Evolutionary conservation across 176 grass and related monocot genomes (phyloP), one percentile per base, ranked within the genome.

Genomic region (Oryza coarctata): DNA sequence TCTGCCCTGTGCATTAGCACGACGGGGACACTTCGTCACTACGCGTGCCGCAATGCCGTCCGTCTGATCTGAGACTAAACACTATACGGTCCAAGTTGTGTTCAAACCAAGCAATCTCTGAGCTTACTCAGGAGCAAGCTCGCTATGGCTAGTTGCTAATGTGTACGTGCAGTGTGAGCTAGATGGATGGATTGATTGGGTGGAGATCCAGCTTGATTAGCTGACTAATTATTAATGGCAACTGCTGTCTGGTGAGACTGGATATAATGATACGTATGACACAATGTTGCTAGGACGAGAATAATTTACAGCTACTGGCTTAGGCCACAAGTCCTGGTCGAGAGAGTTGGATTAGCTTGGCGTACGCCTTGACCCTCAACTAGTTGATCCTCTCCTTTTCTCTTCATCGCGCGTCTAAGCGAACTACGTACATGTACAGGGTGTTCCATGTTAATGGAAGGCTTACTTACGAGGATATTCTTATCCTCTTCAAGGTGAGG

Each of bases 321-420:
- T 25, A 0, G 29, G 3, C 58, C 7, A 33, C 20, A 74, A 61
- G 75, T 84, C 81, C 52, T 23, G 18, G 52, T 22, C 22, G 79
- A 34, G 32, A 13, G 26, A 57, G 57, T 34, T 5, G 43, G 17
- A 12, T 39, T 68, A 14, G 30, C 61, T 70, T 76, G 85, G 61
- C 72, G 85, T 86, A 69, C 78, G 73, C 35, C 64, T 87, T 76
- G 85, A 69, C 85, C 64, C 35, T 52, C 14, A 52, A 33, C 3
- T 33, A 20, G n/a, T 6, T 6, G 47, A 52, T 58, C 22, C 52
- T 7, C 22, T 58, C 52, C 1, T 58, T 20, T 3, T 3, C 22
- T 58, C 22, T 58, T 58, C 7, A 58, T 58, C 52, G 1, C 52
- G 52, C 2, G 52, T 5, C 52, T 58, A 58, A 6, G 22, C 52